A percentile compares a stretch with the other conserved stretches of the same genome.
These are phyloP conservation scores for Hanseniaspora vineae DNA, from an alignment of 805 yeast genomes.

Conservation along the genomic window DNA sequence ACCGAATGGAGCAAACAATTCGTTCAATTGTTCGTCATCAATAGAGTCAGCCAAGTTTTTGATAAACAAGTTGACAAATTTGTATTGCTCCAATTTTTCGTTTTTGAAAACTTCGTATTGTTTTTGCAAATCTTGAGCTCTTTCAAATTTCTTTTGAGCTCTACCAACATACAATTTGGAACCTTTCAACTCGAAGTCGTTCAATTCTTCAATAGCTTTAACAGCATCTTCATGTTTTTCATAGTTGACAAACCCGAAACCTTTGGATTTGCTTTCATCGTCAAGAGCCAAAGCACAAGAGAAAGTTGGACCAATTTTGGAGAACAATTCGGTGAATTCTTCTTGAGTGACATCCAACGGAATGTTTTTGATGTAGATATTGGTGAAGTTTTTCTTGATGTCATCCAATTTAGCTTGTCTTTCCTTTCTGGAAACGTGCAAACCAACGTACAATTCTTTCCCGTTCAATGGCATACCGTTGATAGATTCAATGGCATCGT, in stretches of 20 bases:
- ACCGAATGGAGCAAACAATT: conserved; percentile 90
- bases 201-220: conserved; percentile 83
- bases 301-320: conserved; percentile 65
- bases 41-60: conserved; percentile 92
- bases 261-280: conserved; percentile 78
- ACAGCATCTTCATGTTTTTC: conserved; percentile 80
- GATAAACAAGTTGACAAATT: conserved; percentile 93
- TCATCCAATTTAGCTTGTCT: conserved; percentile 89
- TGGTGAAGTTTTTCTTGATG: conserved; percentile 86
- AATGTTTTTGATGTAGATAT: conserved; percentile 88
- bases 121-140: conserved; percentile 88
- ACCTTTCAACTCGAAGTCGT: conserved; percentile 76
- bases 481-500: conserved; percentile 89
- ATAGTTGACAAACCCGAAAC: conserved; percentile 92
- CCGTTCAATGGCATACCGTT: conserved; percentile 98
- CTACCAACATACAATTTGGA: conserved; percentile 90
- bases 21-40: conserved; percentile 82
- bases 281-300: conserved; percentile 73
- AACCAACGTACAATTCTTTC: conserved; percentile 90
- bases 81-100: conserved; percentile 87
- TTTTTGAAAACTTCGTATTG: conserved; percentile 85
- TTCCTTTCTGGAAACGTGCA: conserved; percentile 83
- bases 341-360: conserved; percentile 55
- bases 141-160: conserved; percentile 98
- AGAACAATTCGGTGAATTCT: conserved; percentile 61